phyloP scores from a whole-genome alignment of 192 early-diverging fungal genomes.

The Coemansia sp. region DNA sequence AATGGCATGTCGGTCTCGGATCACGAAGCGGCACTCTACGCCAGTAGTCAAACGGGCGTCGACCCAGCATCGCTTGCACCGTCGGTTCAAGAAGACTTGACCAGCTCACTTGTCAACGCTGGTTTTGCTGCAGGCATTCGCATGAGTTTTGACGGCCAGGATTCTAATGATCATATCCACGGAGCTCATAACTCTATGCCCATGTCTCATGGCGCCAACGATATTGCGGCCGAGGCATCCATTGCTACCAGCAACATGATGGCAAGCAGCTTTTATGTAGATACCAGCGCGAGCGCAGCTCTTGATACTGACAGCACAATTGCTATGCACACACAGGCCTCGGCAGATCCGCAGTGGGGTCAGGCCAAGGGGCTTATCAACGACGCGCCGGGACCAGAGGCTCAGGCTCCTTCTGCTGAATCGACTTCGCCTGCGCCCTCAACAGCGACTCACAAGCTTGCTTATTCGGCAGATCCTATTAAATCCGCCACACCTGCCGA shows the following conservation, averaged over 20 bases:
- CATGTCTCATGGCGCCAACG: neutral
- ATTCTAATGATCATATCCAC: neutral
- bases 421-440: neutral
- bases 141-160: neutral
- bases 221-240: conserved; percentile 11
- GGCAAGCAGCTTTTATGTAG: conserved; percentile 11
- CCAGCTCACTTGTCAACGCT: conserved; percentile 30
- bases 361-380: neutral
- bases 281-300: neutral
- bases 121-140: conserved; percentile 20
- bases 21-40: conserved; percentile 9
- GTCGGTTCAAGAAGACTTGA: conserved; percentile 11
- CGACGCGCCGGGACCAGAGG: neutral
- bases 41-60: conserved; percentile 8
- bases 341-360: neutral
- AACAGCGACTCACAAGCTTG: neutral
- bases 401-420: neutral
- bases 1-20: conserved; percentile 12
- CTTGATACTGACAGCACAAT: neutral
- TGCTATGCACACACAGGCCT: neutral
- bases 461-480: neutral
- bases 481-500: neutral
- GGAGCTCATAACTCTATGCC: neutral
- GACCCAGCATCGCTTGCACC: conserved; percentile 8
- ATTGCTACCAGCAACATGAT: conserved; percentile 13